These are phyloP conservation scores for Ilyonectria robusta DNA, from an alignment of 2,329 filamentous ascomycete genomes.

Conservation along the genomic window DNA sequence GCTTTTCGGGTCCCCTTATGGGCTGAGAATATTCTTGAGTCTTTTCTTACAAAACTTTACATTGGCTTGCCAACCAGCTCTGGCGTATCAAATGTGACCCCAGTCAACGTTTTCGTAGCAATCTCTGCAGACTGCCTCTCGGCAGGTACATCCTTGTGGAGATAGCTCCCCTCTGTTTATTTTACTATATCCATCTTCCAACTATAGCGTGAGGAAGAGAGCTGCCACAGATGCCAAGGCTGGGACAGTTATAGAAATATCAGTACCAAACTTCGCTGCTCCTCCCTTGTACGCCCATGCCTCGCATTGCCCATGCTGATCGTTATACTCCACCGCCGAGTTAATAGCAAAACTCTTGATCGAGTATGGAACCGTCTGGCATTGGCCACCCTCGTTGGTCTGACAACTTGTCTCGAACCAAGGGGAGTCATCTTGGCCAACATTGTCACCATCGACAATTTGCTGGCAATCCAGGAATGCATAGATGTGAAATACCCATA, in stretches of 20 bases:
- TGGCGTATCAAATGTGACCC: no score
- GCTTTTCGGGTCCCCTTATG: background rate
- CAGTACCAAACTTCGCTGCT: background rate
- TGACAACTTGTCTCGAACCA: constrained; percentile 35
- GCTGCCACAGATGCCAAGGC: background rate
- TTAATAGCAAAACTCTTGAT: constrained; percentile 31
- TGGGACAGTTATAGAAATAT: background rate
- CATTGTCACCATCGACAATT: constrained; percentile 22
- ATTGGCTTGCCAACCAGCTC: background rate
- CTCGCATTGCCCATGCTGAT: constrained; percentile 7
- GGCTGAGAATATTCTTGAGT: background rate
- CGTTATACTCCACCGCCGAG: background rate
- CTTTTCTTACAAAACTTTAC: background rate
- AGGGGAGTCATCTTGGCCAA: constrained; percentile 12
- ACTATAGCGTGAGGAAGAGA: background rate
- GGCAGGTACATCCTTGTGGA: no score
- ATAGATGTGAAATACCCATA: constrained; percentile 35
- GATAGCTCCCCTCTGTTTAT: no score
- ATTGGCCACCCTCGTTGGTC: constrained; percentile 24
- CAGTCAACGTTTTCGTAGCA: no score
- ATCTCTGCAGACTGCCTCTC: no score
- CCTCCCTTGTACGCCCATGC: constrained; percentile 15
- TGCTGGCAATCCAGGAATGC: constrained; percentile 30
- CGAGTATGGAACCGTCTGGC: constrained; percentile 33
- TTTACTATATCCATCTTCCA: no score